These are phyloP conservation scores for Morella rubra DNA, from an alignment of 306 rosid genomes.

Conservation along the genomic window DNA sequence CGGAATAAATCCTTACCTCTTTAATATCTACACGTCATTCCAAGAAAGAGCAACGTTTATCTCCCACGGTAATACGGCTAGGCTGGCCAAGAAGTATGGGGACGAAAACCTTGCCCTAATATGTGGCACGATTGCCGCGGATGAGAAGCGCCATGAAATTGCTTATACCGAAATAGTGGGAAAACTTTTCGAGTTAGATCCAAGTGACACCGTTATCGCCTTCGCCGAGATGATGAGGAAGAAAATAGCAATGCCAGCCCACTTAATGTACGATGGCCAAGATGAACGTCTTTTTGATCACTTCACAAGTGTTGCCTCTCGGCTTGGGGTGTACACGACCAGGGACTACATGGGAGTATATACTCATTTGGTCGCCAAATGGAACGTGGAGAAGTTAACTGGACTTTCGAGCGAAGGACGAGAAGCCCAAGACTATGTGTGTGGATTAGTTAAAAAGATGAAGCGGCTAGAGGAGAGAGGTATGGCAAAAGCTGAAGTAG, in stretches of 20 bases:
- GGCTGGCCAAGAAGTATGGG: conserved; percentile 71
- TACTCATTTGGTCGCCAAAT: conserved; percentile 71
- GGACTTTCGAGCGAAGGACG: conserved; percentile 71
- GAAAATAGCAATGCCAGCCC: conserved; percentile 84
- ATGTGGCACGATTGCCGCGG: conserved; percentile 77
- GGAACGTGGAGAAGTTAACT: conserved; percentile 61
- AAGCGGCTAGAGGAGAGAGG: conserved; percentile 82
- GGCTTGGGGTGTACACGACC: conserved; percentile 76
- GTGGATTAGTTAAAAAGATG: conserved; percentile 66
- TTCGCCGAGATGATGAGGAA: conserved; percentile 89
- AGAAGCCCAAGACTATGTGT: conserved; percentile 75
- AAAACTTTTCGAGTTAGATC: conserved; percentile 78
- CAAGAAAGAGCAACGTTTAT: conserved; percentile 89
- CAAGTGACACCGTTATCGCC: conserved; percentile 60
- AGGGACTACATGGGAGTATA: conserved; percentile 76
- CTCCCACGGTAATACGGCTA: conserved; percentile 86
- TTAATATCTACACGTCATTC: conserved; percentile 81
- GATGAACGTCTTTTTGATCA: conserved; percentile 66
- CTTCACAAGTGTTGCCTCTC: conserved; percentile 70
- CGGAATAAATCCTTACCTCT: conserved; percentile 48
- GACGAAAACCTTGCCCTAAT: conserved; percentile 82
- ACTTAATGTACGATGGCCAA: conserved; percentile 78
- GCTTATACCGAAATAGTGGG: conserved; percentile 80
- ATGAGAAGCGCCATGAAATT: conserved; percentile 87
- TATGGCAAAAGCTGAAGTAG: conserved; percentile 50